Evolutionary conservation across 331 rosid genomes (phyloP), one percentile per base, ranked within the genome.

Genomic region (Pyracantha coccinea): DNA sequence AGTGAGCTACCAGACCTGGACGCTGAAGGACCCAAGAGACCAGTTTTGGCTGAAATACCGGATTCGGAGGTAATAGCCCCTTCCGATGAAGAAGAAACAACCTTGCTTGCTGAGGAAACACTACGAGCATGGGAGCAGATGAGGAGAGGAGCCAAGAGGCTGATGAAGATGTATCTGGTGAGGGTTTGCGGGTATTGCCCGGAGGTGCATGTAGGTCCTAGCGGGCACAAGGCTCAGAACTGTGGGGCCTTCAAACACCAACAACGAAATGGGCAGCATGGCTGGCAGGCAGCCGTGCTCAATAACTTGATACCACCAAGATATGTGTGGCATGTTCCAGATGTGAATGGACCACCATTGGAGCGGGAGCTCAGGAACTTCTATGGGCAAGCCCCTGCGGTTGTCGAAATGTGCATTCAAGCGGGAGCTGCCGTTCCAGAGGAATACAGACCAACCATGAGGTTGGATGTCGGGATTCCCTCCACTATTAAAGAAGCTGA

Each of bases 161-260:
- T 94, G 23, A 90, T 92, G 91, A 83, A 89, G 83, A 76, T 89
- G 87, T 90, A 94, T 82, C 86, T 27, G 5, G 99, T 94, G 73
- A 84, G 97, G 81, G 99, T 90, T 19, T 95, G 97, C 50, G 99
- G 99, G 71, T 95, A 92, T 82, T 92, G 99, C 78, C 99, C 97
- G 0, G 99, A 94, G 86, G 79, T 94, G 33, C 97, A 94, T 72
- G 88, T 94, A 0, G 97, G 99, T 65, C 83, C 93, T 8, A 76
- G 44, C 0, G 99, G 97, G 21, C 96, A 90, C 88, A 90, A 90
- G 83, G 96, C 99, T 25, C 97, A 95, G 83, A 92, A 90, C 82
- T 95, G 99, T 35, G 97, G 99, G 23, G 93, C 96, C 4, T 92
- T 84, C 73, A 95, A 92, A 80, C 99, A 95, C 88, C 99, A 92